Evolutionary conservation across 129 eudicot species (phyloP), one percentile per base, ranked within the genome.

Genomic region (Helichrysum umbraculigerum): DNA sequence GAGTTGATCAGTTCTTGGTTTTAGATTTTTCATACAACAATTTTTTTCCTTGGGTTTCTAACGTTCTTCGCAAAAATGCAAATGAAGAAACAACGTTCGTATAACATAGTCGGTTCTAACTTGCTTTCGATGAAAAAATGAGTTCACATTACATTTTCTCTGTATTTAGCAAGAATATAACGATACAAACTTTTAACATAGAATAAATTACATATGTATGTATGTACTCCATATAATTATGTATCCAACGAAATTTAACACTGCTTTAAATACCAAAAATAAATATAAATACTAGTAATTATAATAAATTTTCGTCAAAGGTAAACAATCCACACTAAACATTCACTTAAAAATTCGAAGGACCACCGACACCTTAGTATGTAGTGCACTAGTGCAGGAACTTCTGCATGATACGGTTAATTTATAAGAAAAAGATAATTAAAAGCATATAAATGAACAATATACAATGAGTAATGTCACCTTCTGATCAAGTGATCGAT

Each of bases 251-350:
- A 25, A 25, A 25, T 25, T 25, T 25, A 25, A 57, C 77, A 73
- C 66, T 57, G 4, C 35, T 56, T 64, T 44, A 4, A 33, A 37
- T 37, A 37, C 41, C 8, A 6, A 37, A 7, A 0, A 37, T 25
- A 25, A 25, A 25, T 25, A 37, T 37, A 37, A 0, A 37, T 37
- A 37, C 37, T 17, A 66, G 56, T 8, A 25, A 25, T 25, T 25
- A 25, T 52, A 6, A 68, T 66, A 35, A 67, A 52, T 1, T 28
- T 21, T 28, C 8, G 5, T 59, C 42, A 57, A 39, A 33, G 3
- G 37, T 22, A 52, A 56, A n/a, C 41, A 54, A 67, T 54, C 47
- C 76, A 69, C 69, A 68, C 75, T 57, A 57, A n/a, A 77, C 68
- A 68, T 77, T 37, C 47, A 68, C 65, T 63, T 76, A 75, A 54